phyloP scores from a whole-genome alignment of 352 stramenopile species.

The Pythium graminicola region DNA sequence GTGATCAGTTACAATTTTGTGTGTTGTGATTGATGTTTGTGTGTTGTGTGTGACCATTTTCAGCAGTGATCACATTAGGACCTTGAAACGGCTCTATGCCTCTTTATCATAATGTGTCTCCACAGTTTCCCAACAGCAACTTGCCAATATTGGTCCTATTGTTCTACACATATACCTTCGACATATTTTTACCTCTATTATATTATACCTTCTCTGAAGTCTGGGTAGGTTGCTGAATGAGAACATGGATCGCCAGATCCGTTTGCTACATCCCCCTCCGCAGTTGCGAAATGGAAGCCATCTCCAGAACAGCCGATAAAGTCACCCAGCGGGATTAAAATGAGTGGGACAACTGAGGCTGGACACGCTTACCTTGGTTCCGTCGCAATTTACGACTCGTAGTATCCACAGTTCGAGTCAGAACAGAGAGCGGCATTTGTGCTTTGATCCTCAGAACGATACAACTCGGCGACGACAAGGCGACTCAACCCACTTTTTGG shows the following conservation, averaged over 20 bases:
- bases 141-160: not conserved
- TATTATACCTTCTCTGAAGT: not conserved
- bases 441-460: not conserved
- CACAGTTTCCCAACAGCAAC: not conserved
- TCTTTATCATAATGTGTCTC: not conserved
- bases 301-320: constrained; percentile 10
- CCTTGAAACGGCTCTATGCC: not conserved
- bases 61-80: constrained; percentile 3
- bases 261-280: not conserved
- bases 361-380: not conserved
- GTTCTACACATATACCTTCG: not conserved
- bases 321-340: constrained; percentile 14
- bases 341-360: constrained; percentile 10
- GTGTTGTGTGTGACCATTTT: constrained; percentile 6
- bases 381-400: constrained; percentile 2
- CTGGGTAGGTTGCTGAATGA: not conserved
- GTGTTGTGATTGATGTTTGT: constrained; percentile 4
- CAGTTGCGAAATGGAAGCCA: constrained; percentile 16
- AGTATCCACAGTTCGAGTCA: constrained; percentile 3
- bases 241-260: not conserved
- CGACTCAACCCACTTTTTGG: too few species aligned
- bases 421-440: not conserved
- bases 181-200: not conserved
- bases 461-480: too few species aligned
- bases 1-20: not conserved